Base-by-base conservation (phyloP, 257 asterid genomes). In the Haberlea rhodopensis region DNA sequence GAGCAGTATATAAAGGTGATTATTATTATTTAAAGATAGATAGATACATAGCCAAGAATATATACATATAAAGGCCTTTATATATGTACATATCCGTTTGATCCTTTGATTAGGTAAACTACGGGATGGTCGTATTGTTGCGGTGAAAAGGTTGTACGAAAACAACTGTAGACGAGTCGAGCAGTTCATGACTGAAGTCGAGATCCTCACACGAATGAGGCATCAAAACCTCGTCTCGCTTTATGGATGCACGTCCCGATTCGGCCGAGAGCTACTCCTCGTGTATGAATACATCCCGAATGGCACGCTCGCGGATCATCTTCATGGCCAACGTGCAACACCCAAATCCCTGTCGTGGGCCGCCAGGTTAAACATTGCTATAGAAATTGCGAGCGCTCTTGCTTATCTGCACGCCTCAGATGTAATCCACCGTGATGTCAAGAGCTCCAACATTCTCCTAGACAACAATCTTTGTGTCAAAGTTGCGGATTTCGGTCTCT, bases 241-340 rank as follows among this genome's bases (percentile, higher is more conserved):
- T 27, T 78, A 78, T 10, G 83, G 83, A 0, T 74, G 78, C 83
- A 78, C 80, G 0, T 23, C 80, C 0, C 54, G 64, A n/a, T 13
- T 27, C 5, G 40, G 63, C 2, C 48, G 40, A 2, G 78, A 68
- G 24, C 80, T 74, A 3, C 64, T 78, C 1, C 83, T 78, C 10
- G 83, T 74, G 13, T 78, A 78, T 9, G 83, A 78, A 10, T 78
- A 62, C 62, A 25, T 78, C 45, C 67, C 83, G 0, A 74, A 74
- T 16, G 80, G 83, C 46, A 78, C 83, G 3, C 53, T 78, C 0
- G 77, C 77, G 1, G 80, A 78, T 24, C 83, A 78, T n/a, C 75
- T 78, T 2, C 74, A 78, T 24, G 83, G 80, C 0, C 34, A 49
- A 15, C 53, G 49, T 0, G 57, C 63, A 8, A 43, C 25, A 16